Evolutionary conservation across 1,284 basidiomycete species (phyloP), one percentile per base, ranked within the genome.

Genomic region (Coniophora puteana): DNA sequence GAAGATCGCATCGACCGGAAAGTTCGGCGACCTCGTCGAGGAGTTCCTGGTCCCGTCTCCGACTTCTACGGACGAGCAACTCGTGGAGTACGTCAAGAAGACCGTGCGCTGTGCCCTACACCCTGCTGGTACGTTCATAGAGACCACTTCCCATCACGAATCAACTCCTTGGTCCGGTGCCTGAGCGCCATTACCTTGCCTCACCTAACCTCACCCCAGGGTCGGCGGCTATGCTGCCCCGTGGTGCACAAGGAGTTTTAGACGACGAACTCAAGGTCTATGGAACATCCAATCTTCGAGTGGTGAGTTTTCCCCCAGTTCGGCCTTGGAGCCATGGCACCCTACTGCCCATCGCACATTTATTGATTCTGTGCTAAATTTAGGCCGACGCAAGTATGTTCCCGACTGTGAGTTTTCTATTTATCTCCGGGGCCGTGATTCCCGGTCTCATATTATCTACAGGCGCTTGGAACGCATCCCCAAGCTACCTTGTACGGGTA

Each of bases 381-480:
- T 29, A 55, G 47, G 53, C 51, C 12, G 51, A 55, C 26, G 51
- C 35, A 16, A 53, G 50, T 13, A 34, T 51, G 28, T 31, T 54
- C 12, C 43, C 47, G 4, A 53, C 51, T 12, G 50, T 51, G 20
- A 43, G 52, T 40, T 5, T 30, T 25, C 18, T 24, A 8, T 2
- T 13, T 10, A 6, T n/a, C n/a, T 4, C 31, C 3, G 18, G 17
- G 11, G 18, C 23, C n/a, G n/a, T 4, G n/a, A 16, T 30, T 27
- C 29, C 29, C 23, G 21, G 24, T 31, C n/a, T n/a, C 4, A n/a
- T 11, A 3, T 6, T 21, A 11, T 40, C 10, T 23, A 11, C 34
- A 54, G 46, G 42, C 47, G 16, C 18, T 47, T 8, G 50, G 41
- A 16, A 44, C 35, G 2, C 48, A 48, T 25, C 48, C 51, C 14